Evolutionary conservation across 495 filamentous ascomycete species (phyloP).

Genomic region (Xylaria acuta): DNA sequence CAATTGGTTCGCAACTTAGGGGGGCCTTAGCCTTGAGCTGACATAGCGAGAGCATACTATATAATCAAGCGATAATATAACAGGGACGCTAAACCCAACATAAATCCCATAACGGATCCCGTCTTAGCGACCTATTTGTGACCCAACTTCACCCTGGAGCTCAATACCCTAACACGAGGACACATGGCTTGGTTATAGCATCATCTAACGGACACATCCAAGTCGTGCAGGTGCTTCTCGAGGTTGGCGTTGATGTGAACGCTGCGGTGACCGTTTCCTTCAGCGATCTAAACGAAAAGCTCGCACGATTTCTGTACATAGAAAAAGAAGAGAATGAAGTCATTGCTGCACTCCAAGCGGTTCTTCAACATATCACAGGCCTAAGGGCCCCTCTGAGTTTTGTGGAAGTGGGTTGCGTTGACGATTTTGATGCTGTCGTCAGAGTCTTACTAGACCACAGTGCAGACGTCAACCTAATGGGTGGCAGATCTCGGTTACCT

Average conservation of each 20-base stretch:
- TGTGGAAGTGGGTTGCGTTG: neutral
- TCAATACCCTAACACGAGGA: too few species aligned
- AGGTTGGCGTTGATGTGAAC: too few species aligned
- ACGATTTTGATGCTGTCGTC: neutral
- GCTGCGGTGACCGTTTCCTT: neutral
- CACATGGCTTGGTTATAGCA: neutral
- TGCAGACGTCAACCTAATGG: neutral
- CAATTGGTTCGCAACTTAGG: too few species aligned
- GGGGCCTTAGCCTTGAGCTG: too few species aligned
- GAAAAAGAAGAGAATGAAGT: too few species aligned
- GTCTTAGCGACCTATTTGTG: too few species aligned
- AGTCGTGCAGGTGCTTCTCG: neutral
- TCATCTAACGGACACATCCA: neutral
- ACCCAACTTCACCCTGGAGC: too few species aligned
- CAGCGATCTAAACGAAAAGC: neutral
- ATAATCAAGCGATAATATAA: too few species aligned
- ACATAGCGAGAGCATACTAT: too few species aligned
- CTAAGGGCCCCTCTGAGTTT: neutral
- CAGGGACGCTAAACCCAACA: too few species aligned
- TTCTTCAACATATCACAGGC: neutral
- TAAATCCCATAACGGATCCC: too few species aligned
- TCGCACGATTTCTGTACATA: too few species aligned
- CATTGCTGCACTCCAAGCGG: neutral
- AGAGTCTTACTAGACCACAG: neutral
- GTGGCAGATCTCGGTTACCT: neutral